These are phyloP conservation scores for Pythium monospermum DNA, from an alignment of 352 stramenopile species.

Conservation along the genomic window DNA sequence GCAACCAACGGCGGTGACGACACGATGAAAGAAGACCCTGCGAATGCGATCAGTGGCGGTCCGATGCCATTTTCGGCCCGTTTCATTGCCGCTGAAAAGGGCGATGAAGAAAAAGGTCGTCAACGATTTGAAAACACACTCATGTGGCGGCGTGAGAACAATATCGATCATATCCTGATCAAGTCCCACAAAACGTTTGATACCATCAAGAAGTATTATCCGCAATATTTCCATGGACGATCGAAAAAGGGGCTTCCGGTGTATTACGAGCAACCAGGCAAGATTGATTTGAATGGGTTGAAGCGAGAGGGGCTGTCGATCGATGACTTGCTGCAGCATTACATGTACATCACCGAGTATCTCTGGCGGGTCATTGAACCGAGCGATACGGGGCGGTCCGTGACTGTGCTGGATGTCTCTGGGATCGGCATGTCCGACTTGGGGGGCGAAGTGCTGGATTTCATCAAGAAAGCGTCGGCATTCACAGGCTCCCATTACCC, in stretches of 20 bases:
- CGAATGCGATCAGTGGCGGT: slow-evolving; percentile 40
- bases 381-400: slow-evolving; percentile 57
- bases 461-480: slow-evolving; percentile 79
- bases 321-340: slow-evolving; percentile 84
- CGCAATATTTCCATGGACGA: slow-evolving; percentile 86
- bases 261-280: slow-evolving; percentile 83
- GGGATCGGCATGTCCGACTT: slow-evolving; percentile 88
- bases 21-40: not conserved
- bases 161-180: slow-evolving; percentile 86
- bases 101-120: slow-evolving; percentile 72
- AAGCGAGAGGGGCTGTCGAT: slow-evolving; percentile 86
- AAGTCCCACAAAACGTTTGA: slow-evolving; percentile 76
- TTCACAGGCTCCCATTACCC: slow-evolving; percentile 93
- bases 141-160: slow-evolving; percentile 84
- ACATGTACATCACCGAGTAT: slow-evolving; percentile 92
- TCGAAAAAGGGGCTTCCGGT: slow-evolving; percentile 70
- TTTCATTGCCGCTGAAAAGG: slow-evolving; percentile 83
- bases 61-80: slow-evolving; percentile 69
- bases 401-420: slow-evolving; percentile 81
- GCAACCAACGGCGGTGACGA: slow-evolving; percentile 15
- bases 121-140: slow-evolving; percentile 70
- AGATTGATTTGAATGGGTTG: slow-evolving; percentile 82
- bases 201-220: slow-evolving; percentile 90
- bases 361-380: slow-evolving; percentile 83
- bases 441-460: slow-evolving; percentile 83